Base-by-base conservation (phyloP, 768 basidiomycete genomes). In the Leucosporidium scottii region DNA sequence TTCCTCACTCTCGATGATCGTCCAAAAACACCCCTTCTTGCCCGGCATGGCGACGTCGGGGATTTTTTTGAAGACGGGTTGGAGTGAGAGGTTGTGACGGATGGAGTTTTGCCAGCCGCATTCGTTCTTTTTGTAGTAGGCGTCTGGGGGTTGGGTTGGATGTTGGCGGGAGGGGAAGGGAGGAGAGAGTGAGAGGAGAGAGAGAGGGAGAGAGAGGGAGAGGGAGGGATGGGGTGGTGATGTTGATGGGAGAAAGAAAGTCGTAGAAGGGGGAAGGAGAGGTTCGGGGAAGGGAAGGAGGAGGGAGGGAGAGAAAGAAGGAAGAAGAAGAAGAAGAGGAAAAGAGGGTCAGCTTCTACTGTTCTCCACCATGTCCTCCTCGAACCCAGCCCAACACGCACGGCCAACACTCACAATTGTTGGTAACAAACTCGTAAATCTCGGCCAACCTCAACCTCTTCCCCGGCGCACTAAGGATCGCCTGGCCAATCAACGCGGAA, bases 41-140 rank as follows among this genome's bases (percentile, higher is more conserved):
- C 59, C 59, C 0, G 59, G 44, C 27, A 31, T 49, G 3, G 59
- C 44, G 25, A 49, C 18, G 48, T 60, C 59, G 18, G 59, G 59
- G 25, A 60, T 21, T 20, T 60, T 60, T 17, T 30, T 23, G 47
- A 60, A 60, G n/a, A 60, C 59, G 59, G 59, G 59, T 20, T 60
- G 59, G 2, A 92, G 91, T 71, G 90, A 93, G 39, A 97, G 83
- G 53, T 93, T 92, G 78, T 97, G 93, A 28, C 93, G 85, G 67
- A 97, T 91, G 59, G 91, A 92, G 78, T 94, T 94, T 85, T 93
- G 93, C 93, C 93, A 97, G 13, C 91, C 93, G 10, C 88, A 85
- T 74, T 96, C 92, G 34, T 90, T 89, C 64, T 60, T 60, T 30
- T 49, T 48, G 59, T 60, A 60, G 48, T 60, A 60, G 3, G 59